Conservation (phyloP, 306 rosid species). For the Cucurbita maxima region DNA sequence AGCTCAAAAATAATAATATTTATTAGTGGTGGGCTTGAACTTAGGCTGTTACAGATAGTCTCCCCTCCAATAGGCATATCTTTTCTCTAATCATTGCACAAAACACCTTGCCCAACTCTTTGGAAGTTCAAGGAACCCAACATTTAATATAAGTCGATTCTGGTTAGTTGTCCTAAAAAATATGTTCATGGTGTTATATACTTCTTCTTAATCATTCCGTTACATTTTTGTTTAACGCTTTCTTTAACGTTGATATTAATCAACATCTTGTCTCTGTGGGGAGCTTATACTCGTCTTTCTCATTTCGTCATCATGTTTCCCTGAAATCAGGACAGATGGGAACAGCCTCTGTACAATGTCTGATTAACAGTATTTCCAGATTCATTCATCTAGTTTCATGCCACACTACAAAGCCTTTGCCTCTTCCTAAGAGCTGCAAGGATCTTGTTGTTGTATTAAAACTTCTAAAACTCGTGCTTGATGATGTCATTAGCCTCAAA, state of each 20-base stretch:
- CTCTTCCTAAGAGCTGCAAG: slow-evolving; percentile 51
- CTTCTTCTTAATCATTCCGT: neutral
- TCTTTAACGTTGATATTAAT: neutral
- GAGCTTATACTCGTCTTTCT: neutral
- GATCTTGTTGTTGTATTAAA: slow-evolving; percentile 47
- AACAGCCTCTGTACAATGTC: slow-evolving; percentile 46
- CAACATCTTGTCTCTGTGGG: neutral
- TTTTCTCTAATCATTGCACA: neutral
- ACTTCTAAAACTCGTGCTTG: slow-evolving; percentile 67
- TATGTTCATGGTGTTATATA: neutral
- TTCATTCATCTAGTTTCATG: slow-evolving; percentile 76
- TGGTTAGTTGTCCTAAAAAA: neutral
- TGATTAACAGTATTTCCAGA: slow-evolving; percentile 73
- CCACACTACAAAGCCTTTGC: slow-evolving; percentile 39
- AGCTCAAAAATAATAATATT: no score
- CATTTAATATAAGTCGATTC: neutral
- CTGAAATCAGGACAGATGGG: slow-evolving; percentile 48
- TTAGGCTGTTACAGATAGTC: no score
- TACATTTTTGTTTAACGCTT: neutral
- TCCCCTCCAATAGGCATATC: neutral
- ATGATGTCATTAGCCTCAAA: slow-evolving; percentile 43
- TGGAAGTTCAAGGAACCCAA: neutral
- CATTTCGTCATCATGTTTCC: neutral
- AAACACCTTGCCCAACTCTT: neutral
- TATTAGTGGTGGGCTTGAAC: no score